These are phyloP conservation scores for Tylopilus microsporus DNA, from an alignment of 1,284 basidiomycete genomes.

Conservation along the genomic window DNA sequence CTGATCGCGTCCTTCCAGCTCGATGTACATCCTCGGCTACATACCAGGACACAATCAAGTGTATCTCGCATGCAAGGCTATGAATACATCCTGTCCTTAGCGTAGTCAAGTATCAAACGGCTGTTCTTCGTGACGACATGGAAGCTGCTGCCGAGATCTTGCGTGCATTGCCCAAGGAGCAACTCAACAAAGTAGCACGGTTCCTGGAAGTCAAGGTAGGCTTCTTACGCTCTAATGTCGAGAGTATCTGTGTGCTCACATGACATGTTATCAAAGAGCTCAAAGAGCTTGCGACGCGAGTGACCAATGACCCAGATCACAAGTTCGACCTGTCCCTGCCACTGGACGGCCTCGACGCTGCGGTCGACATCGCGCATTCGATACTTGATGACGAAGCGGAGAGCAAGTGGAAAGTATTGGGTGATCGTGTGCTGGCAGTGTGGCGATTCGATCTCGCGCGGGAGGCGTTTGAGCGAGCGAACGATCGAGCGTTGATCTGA, in stretches of 20 bases:
- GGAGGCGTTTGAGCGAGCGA: slow-evolving; percentile 83
- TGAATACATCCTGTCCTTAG: slow-evolving; percentile 51
- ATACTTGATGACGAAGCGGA: slow-evolving; percentile 41
- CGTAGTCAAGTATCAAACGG: slow-evolving; percentile 96
- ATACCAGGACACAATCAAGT: slow-evolving; percentile 84
- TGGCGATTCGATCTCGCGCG: slow-evolving; percentile 94
- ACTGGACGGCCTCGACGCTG: slow-evolving; percentile 89
- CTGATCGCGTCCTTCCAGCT: slow-evolving; percentile 44
- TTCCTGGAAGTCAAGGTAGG: slow-evolving; percentile 89
- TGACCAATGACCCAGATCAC: slow-evolving; percentile 92
- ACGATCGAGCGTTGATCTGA: slow-evolving; percentile 77
- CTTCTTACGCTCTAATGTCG: background rate
- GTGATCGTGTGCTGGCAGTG: slow-evolving; percentile 69
- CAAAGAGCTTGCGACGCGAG: slow-evolving; percentile 85
- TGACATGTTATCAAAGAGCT: slow-evolving; percentile 52
- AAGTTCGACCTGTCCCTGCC: slow-evolving; percentile 92
- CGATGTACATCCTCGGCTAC: slow-evolving; percentile 92
- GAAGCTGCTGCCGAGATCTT: slow-evolving; percentile 80
- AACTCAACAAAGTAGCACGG: slow-evolving; percentile 89
- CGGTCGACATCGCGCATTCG: slow-evolving; percentile 72
- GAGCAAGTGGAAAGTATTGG: too few species aligned
- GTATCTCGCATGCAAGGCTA: too few species aligned
- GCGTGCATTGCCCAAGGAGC: slow-evolving; percentile 52
- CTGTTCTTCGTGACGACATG: slow-evolving; percentile 86
- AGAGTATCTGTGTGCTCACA: background rate